These are phyloP conservation scores for Rosa hybrid DNA, from an alignment of 331 rosid species.

Conservation along the genomic window DNA sequence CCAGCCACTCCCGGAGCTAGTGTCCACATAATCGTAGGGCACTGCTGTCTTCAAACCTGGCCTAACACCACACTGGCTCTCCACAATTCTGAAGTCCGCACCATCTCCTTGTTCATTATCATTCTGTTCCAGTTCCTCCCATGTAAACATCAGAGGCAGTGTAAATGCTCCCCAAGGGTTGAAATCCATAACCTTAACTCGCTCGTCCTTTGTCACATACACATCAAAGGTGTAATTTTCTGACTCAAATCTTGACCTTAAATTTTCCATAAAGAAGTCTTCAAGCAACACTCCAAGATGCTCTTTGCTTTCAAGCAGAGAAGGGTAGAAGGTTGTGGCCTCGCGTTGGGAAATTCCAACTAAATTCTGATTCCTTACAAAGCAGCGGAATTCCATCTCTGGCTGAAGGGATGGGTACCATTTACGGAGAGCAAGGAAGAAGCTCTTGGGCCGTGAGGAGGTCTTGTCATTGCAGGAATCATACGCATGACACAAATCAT, in stretches of 20 bases:
- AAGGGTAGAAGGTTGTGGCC: slow-evolving; percentile 75
- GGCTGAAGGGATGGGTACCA: slow-evolving; percentile 72
- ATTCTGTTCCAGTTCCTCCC: slow-evolving; percentile 67
- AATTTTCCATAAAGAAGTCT: slow-evolving; percentile 41
- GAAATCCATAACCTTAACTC: slow-evolving; percentile 73
- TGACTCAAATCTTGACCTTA: slow-evolving; percentile 50
- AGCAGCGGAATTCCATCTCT: slow-evolving; percentile 86
- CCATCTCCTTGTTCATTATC: slow-evolving; percentile 28
- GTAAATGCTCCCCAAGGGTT: slow-evolving; percentile 84
- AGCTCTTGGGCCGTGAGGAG: slow-evolving; percentile 48
- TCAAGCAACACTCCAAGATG: slow-evolving; percentile 30
- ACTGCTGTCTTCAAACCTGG: slow-evolving; percentile 89
- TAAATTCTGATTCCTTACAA: slow-evolving; percentile 44
- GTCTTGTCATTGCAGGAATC: slow-evolving; percentile 66
- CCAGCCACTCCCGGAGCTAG: slow-evolving; percentile 78
- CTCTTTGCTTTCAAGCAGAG: slow-evolving; percentile 47
- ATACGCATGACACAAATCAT: slow-evolving; percentile 80
- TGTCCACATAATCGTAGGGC: slow-evolving; percentile 79
- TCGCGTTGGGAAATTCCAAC: slow-evolving; percentile 80
- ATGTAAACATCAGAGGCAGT: slow-evolving; percentile 63
- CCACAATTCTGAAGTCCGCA: slow-evolving; percentile 64
- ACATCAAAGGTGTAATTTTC: slow-evolving; percentile 72
- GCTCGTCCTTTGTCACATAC: slow-evolving; percentile 50
- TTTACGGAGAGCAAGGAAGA: slow-evolving; percentile 72
- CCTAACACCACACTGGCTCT: slow-evolving; percentile 71